A percentile compares a stretch with the other conserved stretches of the same genome.
Evolutionary conservation across 1,284 basidiomycete species (phyloP).

Genomic region (Ceratobasidium papillatum): DNA sequence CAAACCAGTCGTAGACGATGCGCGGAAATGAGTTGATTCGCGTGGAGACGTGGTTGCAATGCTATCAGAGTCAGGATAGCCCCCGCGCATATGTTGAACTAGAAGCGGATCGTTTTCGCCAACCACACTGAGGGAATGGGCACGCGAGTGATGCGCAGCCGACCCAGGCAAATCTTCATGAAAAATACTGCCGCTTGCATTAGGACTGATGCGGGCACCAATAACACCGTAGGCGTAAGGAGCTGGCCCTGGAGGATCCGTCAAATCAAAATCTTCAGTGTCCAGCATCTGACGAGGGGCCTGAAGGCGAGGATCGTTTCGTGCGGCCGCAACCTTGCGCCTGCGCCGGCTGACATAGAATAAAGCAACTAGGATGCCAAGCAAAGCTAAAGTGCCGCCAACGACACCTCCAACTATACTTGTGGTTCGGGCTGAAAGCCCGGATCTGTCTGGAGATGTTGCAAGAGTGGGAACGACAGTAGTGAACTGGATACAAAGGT

Average conservation of each 20-base stretch:
- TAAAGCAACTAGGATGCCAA: conserved; percentile 20
- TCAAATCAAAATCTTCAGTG: conserved; percentile 33
- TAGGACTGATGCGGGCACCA: conserved; percentile 33
- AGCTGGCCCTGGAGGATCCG: conserved; percentile 26
- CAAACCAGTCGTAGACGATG: conserved; percentile 29
- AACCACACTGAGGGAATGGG: conserved; percentile 4
- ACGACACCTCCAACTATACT: conserved; percentile 36
- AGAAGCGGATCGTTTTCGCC: conserved; percentile 35
- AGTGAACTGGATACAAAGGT: background rate
- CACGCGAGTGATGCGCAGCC: conserved; percentile 13
- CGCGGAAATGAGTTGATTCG: conserved; percentile 34
- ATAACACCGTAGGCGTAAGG: conserved; percentile 34
- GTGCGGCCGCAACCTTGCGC: conserved; percentile 22
- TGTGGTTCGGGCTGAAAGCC: conserved; percentile 14
- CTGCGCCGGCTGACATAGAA: conserved; percentile 30
- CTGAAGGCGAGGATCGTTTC: conserved; percentile 26
- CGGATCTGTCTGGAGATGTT: conserved; percentile 1
- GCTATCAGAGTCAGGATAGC: conserved; percentile 19
- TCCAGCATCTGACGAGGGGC: conserved; percentile 35
- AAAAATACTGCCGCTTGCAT: conserved; percentile 38
- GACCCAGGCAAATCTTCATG: conserved; percentile 33
- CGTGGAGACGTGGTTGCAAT: conserved; percentile 28
- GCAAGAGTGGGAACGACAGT: conserved; percentile 35
- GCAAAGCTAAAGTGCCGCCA: conserved; percentile 31
- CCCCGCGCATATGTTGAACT: conserved; percentile 24